phyloP scores from a whole-genome alignment of 2,329 filamentous ascomycete species.

The Delphinella strobiligena region DNA sequence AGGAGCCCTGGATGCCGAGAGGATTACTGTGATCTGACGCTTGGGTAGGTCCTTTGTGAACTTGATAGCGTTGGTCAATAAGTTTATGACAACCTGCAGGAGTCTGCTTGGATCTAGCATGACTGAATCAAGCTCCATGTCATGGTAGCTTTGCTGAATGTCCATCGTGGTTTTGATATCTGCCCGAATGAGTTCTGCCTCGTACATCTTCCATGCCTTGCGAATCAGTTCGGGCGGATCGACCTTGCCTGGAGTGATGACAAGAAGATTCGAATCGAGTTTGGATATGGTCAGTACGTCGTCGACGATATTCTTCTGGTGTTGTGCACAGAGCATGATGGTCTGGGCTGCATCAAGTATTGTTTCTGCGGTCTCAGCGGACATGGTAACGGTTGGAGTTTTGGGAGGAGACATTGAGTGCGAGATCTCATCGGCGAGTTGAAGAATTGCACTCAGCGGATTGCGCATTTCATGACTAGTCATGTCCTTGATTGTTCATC shows the following conservation, averaged over 20 bases:
- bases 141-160: constrained; percentile 24
- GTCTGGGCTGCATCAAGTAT: constrained; percentile 17
- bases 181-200: constrained; percentile 25
- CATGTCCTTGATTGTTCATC: too few species aligned
- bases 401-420: constrained; percentile 15
- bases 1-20: constrained; percentile 22
- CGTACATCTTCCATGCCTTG: constrained; percentile 25
- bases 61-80: constrained; percentile 35
- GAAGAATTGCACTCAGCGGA: constrained; percentile 31
- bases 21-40: constrained; percentile 26
- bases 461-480: constrained; percentile 32
- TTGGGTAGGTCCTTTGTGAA: constrained; percentile 24
- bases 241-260: constrained; percentile 29
- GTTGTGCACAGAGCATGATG: constrained; percentile 19
- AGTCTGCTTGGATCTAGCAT: constrained; percentile 31
- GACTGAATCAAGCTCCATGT: constrained; percentile 24
- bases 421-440: constrained; percentile 32
- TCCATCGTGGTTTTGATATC: constrained; percentile 20
- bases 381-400: background rate
- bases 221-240: constrained; percentile 24
- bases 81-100: constrained; percentile 30
- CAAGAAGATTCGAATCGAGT: constrained; percentile 19
- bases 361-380: constrained; percentile 6
- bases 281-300: constrained; percentile 33
- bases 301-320: constrained; percentile 31